Conservation (phyloP, 805 yeast species). For the Lachancea mirantina region DNA sequence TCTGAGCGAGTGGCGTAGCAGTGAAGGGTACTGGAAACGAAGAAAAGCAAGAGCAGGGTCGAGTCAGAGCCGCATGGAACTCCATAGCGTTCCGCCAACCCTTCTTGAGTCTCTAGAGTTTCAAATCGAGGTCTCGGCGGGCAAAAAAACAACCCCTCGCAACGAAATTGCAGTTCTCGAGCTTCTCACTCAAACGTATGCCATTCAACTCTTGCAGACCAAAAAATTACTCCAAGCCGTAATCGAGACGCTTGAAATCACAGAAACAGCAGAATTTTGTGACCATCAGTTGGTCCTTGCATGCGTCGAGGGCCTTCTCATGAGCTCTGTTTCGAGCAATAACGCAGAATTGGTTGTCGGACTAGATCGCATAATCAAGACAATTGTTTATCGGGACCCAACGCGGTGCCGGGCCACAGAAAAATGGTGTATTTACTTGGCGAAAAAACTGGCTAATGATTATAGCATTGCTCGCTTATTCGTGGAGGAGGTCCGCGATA, state of each 20-base stretch:
- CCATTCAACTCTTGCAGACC: constrained; percentile 6
- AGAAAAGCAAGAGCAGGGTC: neutral
- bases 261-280: constrained; percentile 1
- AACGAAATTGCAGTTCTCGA: constrained; percentile 7
- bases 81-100: constrained; percentile 4
- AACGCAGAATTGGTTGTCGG: constrained; percentile 8
- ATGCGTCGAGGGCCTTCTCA: constrained; percentile 10
- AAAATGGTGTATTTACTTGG: no score
- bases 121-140: constrained; percentile 3
- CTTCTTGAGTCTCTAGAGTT: constrained; percentile 5
- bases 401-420: neutral
- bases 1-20: no score
- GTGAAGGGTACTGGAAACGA: constrained; percentile 5
- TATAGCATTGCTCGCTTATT: constrained; percentile 9
- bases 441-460: no score
- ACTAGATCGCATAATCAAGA: constrained; percentile 6
- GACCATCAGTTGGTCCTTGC: constrained; percentile 1
- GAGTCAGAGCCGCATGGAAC: constrained; percentile 1
- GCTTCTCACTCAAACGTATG: constrained; percentile 7
- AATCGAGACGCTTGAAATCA: neutral
- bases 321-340: constrained; percentile 8
- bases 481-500: constrained; percentile 9
- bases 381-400: constrained; percentile 3
- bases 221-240: constrained; percentile 8
- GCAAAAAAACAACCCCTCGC: constrained; percentile 1